Percentiles rank a stretch among this genome's conserved stretches.
Conservation (phyloP, 371 early-diverging fungal species). For the Lichtheimia ramosa region DNA sequence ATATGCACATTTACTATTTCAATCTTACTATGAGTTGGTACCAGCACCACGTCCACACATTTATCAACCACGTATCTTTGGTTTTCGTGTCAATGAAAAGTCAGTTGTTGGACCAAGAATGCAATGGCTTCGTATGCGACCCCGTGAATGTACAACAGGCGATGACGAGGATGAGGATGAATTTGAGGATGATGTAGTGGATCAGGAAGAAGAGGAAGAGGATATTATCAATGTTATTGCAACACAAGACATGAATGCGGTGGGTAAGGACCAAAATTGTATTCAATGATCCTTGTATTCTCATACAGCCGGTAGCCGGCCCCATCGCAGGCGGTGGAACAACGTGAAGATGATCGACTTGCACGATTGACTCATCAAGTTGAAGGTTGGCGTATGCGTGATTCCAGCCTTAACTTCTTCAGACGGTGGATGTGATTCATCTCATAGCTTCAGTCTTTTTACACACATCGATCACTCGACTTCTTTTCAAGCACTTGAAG, state of each 20-base stretch:
- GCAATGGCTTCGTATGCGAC: slow-evolving; percentile 74
- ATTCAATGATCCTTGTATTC: not conserved
- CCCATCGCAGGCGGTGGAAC: slow-evolving; percentile 16
- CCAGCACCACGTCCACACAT: slow-evolving; percentile 52
- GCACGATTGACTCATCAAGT: slow-evolving; percentile 15
- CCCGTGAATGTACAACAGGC: slow-evolving; percentile 36
- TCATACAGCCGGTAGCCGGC: slow-evolving; percentile 7
- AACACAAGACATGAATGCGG: slow-evolving; percentile 9
- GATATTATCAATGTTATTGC: not conserved
- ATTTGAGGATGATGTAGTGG: slow-evolving; percentile 24
- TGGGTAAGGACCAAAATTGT: slow-evolving; percentile 13
- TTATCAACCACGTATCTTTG: slow-evolving; percentile 81
- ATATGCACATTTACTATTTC: slow-evolving; percentile 91
- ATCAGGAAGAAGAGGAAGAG: slow-evolving; percentile 14
- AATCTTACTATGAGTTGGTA: slow-evolving; percentile 76
- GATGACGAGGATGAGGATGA: slow-evolving; percentile 35
- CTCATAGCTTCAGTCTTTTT: not conserved
- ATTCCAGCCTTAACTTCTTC: slow-evolving; percentile 36
- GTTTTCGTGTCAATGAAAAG: slow-evolving; percentile 70
- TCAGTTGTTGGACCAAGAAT: slow-evolving; percentile 68
- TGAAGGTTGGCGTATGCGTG: slow-evolving; percentile 24
- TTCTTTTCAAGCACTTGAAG: not conserved
- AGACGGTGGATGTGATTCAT: slow-evolving; percentile 34
- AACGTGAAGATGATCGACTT: slow-evolving; percentile 16
- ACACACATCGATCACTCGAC: no score